phyloP scores from a whole-genome alignment of 495 filamentous ascomycete species.

The Penicillium ucsense region DNA sequence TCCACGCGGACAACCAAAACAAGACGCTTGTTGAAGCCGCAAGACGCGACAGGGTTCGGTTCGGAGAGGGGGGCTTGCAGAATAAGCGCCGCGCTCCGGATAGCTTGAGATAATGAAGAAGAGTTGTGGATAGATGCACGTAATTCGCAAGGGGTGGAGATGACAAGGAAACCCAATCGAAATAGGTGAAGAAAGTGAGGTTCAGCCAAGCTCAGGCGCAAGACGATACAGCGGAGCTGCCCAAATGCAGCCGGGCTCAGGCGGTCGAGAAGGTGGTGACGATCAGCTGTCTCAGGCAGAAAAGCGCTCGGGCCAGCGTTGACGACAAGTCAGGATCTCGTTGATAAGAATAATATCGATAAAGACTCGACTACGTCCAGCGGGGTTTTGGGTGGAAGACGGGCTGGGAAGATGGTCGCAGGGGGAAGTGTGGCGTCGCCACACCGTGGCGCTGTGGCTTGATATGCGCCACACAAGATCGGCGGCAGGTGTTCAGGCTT shows the following conservation, averaged over 20 bases:
- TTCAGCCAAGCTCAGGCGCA: not conserved
- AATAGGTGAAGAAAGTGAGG: conserved; percentile 4
- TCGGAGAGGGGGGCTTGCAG: conserved; percentile 21
- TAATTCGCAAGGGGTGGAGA: not conserved
- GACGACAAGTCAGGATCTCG: no score
- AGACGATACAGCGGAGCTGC: conserved; percentile 3
- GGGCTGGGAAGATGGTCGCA: no score
- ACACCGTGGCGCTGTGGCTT: not conserved
- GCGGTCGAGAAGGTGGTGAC: not conserved
- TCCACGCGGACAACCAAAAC: conserved; percentile 25
- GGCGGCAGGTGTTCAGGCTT: conserved; percentile 7
- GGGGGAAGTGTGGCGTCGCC: not conserved
- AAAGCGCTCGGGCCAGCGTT: no score
- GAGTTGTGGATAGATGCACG: not conserved
- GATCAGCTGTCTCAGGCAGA: conserved; percentile 14
- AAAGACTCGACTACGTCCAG: no score
- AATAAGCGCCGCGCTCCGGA: conserved; percentile 22
- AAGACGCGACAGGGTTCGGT: conserved; percentile 13
- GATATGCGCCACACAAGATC: conserved; percentile 1
- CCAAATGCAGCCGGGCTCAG: not conserved
- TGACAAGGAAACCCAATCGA: conserved; percentile 2
- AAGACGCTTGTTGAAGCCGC: conserved; percentile 12
- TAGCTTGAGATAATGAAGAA: no score
- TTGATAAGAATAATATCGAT: no score
- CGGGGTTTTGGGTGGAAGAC: no score